Evolutionary conservation across 768 basidiomycete species (phyloP).

Genomic region (Rubroboletus satanas): DNA sequence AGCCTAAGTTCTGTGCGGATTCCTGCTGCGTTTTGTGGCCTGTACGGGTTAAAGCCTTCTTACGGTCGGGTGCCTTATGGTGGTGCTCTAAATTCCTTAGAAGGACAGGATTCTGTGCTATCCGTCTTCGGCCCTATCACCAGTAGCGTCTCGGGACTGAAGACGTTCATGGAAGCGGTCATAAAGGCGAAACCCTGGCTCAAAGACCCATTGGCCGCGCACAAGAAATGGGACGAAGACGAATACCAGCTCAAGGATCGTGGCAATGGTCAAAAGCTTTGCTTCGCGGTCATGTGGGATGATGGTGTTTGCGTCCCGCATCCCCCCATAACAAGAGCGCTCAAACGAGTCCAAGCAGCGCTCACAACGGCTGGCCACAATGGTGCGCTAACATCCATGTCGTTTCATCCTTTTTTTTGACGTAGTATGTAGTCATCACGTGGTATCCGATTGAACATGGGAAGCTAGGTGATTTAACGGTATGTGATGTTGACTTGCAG

Average conservation of each 20-base stretch:
- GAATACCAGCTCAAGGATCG: conserved; percentile 60
- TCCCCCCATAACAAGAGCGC: conserved; percentile 60
- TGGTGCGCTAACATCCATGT: conserved; percentile 37
- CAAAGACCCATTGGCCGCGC: conserved; percentile 54
- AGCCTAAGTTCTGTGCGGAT: conserved; percentile 61
- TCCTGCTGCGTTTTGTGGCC: conserved; percentile 61
- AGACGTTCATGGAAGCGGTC: conserved; percentile 62
- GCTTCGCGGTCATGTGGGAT: conserved; percentile 65
- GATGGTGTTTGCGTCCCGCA: conserved; percentile 58
- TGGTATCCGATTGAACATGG: conserved; percentile 58
- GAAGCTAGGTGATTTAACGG: conserved; percentile 41
- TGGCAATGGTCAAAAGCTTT: conserved; percentile 46
- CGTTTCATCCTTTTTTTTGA: neutral
- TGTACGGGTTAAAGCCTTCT: conserved; percentile 71
- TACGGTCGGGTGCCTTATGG: conserved; percentile 67
- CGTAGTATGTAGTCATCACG: conserved; percentile 50
- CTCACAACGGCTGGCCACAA: conserved; percentile 60
- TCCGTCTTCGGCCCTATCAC: conserved; percentile 77
- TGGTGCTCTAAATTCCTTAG: conserved; percentile 59
- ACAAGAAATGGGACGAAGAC: conserved; percentile 58
- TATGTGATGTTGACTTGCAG: conserved; percentile 28
- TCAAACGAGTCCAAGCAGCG: conserved; percentile 54
- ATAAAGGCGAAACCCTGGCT: conserved; percentile 60
- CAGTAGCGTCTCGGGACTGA: conserved; percentile 55
- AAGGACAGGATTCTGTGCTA: conserved; percentile 67